A percentile compares a stretch with the other conserved stretches of the same genome.
These are phyloP conservation scores for Globisporangium parvum DNA, from an alignment of 352 stramenopile species.

Conservation along the genomic window DNA sequence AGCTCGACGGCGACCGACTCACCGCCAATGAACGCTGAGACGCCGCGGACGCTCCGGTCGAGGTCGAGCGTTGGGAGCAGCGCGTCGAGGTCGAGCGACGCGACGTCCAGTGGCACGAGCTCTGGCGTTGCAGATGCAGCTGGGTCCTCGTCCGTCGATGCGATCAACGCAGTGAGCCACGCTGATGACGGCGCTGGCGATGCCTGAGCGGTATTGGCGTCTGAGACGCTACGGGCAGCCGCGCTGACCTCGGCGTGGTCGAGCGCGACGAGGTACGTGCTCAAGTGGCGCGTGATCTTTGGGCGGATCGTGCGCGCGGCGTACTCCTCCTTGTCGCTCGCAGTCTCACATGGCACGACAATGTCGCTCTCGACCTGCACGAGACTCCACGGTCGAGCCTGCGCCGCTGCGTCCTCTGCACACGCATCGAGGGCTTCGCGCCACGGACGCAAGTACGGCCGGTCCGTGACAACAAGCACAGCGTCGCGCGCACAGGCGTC, in stretches of 20 bases:
- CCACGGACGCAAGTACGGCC: constrained; percentile 64
- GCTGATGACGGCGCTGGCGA: neutral
- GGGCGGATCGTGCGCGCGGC: constrained; percentile 96
- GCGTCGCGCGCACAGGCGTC: constrained; percentile 37
- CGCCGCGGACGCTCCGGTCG: constrained; percentile 46
- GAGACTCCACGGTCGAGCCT: constrained; percentile 53
- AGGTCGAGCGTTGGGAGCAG: constrained; percentile 53
- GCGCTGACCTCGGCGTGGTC: constrained; percentile 27
- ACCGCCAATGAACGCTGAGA: constrained; percentile 65
- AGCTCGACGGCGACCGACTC: constrained; percentile 52
- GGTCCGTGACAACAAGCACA: constrained; percentile 69
- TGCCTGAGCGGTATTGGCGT: neutral
- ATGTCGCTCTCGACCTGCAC: constrained; percentile 97
- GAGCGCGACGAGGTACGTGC: constrained; percentile 77
- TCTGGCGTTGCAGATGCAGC: neutral
- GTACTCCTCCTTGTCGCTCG: constrained; percentile 93
- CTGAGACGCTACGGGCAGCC: constrained; percentile 17
- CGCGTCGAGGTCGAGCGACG: constrained; percentile 19
- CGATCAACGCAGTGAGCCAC: constrained; percentile 19
- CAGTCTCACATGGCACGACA: constrained; percentile 92
- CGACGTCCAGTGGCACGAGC: constrained; percentile 38
- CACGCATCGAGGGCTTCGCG: constrained; percentile 35
- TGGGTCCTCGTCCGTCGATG: neutral
- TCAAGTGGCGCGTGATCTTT: constrained; percentile 92
- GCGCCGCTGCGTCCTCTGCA: constrained; percentile 22